Evolutionary conservation across 805 yeast genomes (phyloP).

Genomic region (Spathaspora arborariae): DNA sequence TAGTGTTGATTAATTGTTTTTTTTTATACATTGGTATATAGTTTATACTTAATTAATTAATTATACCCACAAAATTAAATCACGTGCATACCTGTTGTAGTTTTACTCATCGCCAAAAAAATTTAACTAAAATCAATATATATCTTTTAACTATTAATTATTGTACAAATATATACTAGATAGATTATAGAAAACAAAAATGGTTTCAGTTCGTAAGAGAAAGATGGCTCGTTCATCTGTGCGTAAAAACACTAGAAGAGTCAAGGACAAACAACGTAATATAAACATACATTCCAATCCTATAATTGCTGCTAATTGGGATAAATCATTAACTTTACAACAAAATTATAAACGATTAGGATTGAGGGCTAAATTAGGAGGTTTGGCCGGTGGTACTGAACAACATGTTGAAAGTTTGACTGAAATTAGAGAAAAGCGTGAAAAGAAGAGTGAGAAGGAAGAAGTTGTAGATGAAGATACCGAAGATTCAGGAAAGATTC

Average conservation of each 20-base stretch:
- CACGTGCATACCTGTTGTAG: too few species aligned
- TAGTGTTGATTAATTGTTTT: background rate
- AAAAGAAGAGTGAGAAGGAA: constrained; percentile 14
- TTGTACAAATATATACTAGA: background rate
- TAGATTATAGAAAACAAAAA: constrained; percentile 12
- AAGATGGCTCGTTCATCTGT: constrained; percentile 74
- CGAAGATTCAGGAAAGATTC: constrained; percentile 58
- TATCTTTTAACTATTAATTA: too few species aligned
- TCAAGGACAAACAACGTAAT: constrained; percentile 67
- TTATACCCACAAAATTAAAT: too few species aligned
- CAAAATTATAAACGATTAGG: constrained; percentile 89
- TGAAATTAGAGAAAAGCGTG: constrained; percentile 32
- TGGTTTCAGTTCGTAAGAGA: constrained; percentile 80
- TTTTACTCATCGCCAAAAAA: background rate
- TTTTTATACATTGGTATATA: background rate
- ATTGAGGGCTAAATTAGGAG: constrained; percentile 60
- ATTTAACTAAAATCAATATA: background rate
- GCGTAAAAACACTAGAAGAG: constrained; percentile 63
- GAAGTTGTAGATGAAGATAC: constrained; percentile 27
- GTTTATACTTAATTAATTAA: too few species aligned
- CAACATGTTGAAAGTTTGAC: constrained; percentile 42
- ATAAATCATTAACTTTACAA: constrained; percentile 67
- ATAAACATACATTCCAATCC: constrained; percentile 69
- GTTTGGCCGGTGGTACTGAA: constrained; percentile 80
- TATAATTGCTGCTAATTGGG: constrained; percentile 89